Conservation (phyloP, 2,329 filamentous ascomycete species). For the Alternaria ventricosa region DNA sequence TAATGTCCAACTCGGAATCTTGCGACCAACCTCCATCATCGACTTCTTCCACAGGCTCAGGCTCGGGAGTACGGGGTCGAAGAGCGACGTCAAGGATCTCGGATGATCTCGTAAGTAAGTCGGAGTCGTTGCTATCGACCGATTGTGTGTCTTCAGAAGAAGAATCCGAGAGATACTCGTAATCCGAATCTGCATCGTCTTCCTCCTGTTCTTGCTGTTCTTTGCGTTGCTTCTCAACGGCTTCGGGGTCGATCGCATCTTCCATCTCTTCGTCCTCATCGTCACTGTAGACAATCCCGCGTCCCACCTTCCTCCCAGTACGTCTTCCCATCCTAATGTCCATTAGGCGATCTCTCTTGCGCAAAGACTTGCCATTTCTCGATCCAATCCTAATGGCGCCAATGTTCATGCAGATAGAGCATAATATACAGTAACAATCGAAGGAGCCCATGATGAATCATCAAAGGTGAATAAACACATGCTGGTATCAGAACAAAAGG, state of each 20-base stretch:
- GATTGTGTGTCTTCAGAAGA: neutral
- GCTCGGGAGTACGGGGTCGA: neutral
- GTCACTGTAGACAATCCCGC: neutral
- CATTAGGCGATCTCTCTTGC: constrained; percentile 8
- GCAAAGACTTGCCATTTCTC: constrained; percentile 5
- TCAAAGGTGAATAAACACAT: neutral
- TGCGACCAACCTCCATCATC: constrained; percentile 6
- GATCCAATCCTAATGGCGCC: constrained; percentile 7
- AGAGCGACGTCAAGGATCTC: constrained; percentile 5
- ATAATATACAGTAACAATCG: constrained; percentile 31
- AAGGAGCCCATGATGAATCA: constrained; percentile 17
- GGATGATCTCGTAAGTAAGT: neutral
- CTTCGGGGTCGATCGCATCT: neutral
- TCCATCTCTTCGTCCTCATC: constrained; percentile 1
- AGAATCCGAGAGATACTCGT: neutral
- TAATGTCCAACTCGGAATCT: constrained; percentile 2
- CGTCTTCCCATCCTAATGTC: constrained; percentile 6
- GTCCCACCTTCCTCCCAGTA: constrained; percentile 9
- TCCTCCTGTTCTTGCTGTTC: neutral
- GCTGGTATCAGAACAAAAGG: neutral
- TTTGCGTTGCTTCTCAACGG: neutral
- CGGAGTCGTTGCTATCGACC: neutral
- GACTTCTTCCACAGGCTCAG: neutral
- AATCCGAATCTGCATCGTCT: neutral
- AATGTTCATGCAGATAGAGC: constrained; percentile 12